Base-by-base conservation (phyloP, 2,329 filamentous ascomycete genomes). In the Pseudopithomyces maydicus region DNA sequence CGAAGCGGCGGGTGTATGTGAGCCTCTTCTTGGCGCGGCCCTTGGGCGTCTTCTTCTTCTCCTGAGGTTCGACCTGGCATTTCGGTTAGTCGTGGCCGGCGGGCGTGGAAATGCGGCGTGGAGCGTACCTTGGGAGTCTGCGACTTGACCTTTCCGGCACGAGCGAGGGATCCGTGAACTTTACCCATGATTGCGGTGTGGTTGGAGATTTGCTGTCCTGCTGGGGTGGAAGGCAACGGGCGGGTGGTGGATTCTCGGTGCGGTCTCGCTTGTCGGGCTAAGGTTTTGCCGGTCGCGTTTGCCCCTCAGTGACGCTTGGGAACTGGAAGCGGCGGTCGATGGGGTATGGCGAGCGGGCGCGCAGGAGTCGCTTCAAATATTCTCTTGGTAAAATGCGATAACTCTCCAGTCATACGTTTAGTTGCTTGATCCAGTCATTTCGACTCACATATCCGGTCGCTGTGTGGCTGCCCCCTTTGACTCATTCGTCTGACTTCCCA, bases 21-120 rank as follows among this genome's bases (percentile, higher is more conserved):
- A 96, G 88, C 78, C 94, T 88, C 92, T 98, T 98, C 85, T 95
- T 92, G 73, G 94, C 94, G 78, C 94, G 92, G 78, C 94, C 94
- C 89, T 97, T 97, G 79, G 94, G 92, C 74, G 84, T 86, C 90
- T 98, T 97, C 84, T 90, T 85, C 90, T 97, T 97, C 89, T 97
- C 93, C 83, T 93, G 90, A 58, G 85, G 82, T 83, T 95, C 91
- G 81, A 94, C 90, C 90, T 92, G 74, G 26, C 78, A 47, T 48
- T 14, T 43, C 17, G n/a, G 61, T 75, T 61, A 75, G 73, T 15
- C 10, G 23, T 23, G 23, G 36, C 12, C 23, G 23, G 22, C 23
- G 48, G 48, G 3, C 15, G 17, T n/a, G n/a, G 12, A 22, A 38
- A 6, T 20, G 38, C 36, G n/a, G 23, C 32, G 11, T 12, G 14